Conservation (phyloP, 495 filamentous ascomycete species). For the Mycothermus thermophilus region DNA sequence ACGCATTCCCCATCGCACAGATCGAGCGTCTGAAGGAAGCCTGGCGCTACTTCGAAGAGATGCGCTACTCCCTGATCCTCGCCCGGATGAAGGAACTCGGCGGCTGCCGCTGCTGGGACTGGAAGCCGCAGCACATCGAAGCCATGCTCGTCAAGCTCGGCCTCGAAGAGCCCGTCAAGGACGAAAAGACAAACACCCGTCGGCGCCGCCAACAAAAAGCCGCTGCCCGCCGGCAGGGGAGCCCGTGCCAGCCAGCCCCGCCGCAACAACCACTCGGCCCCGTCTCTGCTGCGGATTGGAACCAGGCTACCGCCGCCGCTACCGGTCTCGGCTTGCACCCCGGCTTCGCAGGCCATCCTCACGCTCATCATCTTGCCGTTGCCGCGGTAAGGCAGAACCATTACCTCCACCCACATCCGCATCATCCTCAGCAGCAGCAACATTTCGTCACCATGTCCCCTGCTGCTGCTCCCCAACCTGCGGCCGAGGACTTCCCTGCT, state of each 20-base stretch:
- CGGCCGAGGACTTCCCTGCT: slow-evolving; percentile 10
- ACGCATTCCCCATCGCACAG: slow-evolving; percentile 4
- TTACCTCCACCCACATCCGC: too few species aligned
- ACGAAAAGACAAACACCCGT: slow-evolving; percentile 18
- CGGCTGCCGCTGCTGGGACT: slow-evolving; percentile 24
- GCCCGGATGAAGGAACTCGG: slow-evolving; percentile 25
- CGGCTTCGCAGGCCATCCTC: slow-evolving; percentile 10
- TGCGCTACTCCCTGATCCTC: slow-evolving; percentile 21
- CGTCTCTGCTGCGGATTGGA: too few species aligned
- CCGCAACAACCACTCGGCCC: too few species aligned
- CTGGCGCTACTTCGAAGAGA: slow-evolving; percentile 18
- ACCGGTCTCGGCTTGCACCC: slow-evolving; percentile 17
- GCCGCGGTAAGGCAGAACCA: slow-evolving; percentile 4
- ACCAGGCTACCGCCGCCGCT: too few species aligned
- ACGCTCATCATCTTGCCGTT: slow-evolving; percentile 11
- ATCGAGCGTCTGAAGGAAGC: slow-evolving; percentile 19
- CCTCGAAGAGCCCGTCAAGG: slow-evolving; percentile 16
- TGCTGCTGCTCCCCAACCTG: slow-evolving; percentile 9
- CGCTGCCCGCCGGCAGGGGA: slow-evolving; percentile 20
- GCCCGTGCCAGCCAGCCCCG: too few species aligned
- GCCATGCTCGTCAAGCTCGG: slow-evolving; percentile 27
- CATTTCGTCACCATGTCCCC: too few species aligned
- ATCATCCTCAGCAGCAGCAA: too few species aligned
- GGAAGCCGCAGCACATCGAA: slow-evolving; percentile 25
- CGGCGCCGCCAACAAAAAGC: slow-evolving; percentile 23